These are phyloP conservation scores for Trichoderma sp. DNA, from an alignment of 2,329 filamentous ascomycete genomes.

Conservation along the genomic window DNA sequence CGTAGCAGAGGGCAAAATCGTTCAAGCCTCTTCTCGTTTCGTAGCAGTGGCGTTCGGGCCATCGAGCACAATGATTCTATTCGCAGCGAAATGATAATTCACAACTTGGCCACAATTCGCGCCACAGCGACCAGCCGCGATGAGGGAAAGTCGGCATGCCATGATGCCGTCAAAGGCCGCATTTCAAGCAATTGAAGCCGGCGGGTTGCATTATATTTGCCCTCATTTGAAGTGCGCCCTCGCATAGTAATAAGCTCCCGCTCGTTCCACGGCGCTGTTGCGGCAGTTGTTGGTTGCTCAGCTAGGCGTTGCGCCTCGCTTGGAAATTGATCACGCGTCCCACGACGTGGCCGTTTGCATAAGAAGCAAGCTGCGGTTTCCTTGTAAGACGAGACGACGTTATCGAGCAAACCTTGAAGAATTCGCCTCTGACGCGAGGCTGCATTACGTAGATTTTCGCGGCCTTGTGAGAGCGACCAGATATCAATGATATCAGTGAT, in stretches of 20 bases:
- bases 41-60: neutral
- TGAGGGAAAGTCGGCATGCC: neutral
- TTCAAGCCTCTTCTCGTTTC: neutral
- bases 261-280: neutral
- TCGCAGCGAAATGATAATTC: neutral
- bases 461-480: neutral
- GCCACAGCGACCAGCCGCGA: slow-evolving; percentile 7
- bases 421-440: neutral
- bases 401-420: neutral
- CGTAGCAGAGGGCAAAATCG: neutral
- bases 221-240: neutral
- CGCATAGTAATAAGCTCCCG: neutral
- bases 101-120: neutral
- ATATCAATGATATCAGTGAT: neutral
- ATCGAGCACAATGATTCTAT: neutral
- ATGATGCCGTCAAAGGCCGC: neutral
- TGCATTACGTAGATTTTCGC: neutral
- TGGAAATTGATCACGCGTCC: neutral
- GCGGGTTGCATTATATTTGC: neutral
- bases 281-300: neutral
- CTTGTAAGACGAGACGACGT: neutral
- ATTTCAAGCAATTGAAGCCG: neutral
- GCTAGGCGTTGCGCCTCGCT: neutral
- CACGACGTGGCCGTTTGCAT: neutral
- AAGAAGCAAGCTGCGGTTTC: neutral